Percentiles rank a stretch among this genome's conserved stretches.
phyloP scores from a whole-genome alignment of 345 rosid species.

The Camelina sativa region DNA sequence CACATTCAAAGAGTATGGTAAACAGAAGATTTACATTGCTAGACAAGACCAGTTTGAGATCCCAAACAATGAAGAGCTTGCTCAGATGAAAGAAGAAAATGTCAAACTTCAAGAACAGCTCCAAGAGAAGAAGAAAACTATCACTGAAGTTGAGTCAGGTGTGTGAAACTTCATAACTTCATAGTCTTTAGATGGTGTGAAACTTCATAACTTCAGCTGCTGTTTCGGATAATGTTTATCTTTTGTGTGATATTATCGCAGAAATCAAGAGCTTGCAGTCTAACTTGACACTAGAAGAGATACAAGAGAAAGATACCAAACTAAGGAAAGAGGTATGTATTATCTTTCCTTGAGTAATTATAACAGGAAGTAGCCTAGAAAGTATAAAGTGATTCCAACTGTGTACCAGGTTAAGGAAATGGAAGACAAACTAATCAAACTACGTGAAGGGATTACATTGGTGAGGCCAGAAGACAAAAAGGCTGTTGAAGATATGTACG shows the following conservation, averaged over 20 bases:
- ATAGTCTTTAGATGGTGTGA: slow-evolving; percentile 8
- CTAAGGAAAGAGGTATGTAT: slow-evolving; percentile 66
- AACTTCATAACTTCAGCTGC: background rate
- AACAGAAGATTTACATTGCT: slow-evolving; percentile 93
- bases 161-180: slow-evolving; percentile 25
- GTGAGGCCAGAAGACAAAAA: slow-evolving; percentile 86
- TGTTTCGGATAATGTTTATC: background rate
- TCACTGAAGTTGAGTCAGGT: slow-evolving; percentile 79
- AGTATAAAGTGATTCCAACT: background rate
- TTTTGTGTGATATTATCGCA: slow-evolving; percentile 45
- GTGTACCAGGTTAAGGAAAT: slow-evolving; percentile 66
- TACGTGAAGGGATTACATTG: slow-evolving; percentile 72
- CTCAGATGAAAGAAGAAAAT: slow-evolving; percentile 80
- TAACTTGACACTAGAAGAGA: slow-evolving; percentile 77
- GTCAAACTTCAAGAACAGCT: slow-evolving; percentile 65
- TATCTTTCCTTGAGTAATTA: slow-evolving; percentile 16
- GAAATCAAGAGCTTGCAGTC: slow-evolving; percentile 75
- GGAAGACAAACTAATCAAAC: slow-evolving; percentile 72
- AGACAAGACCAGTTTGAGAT: slow-evolving; percentile 92
- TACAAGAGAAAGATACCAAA: slow-evolving; percentile 61
- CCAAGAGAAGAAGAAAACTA: slow-evolving; percentile 62
- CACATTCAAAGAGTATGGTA: slow-evolving; percentile 89
- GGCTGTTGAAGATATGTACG: slow-evolving; percentile 60
- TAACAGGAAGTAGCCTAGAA: slow-evolving; percentile 2
- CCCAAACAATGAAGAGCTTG: slow-evolving; percentile 81